Base-by-base conservation (phyloP, 208 protist genomes). In the Endotrypanum monterogeii region DNA sequence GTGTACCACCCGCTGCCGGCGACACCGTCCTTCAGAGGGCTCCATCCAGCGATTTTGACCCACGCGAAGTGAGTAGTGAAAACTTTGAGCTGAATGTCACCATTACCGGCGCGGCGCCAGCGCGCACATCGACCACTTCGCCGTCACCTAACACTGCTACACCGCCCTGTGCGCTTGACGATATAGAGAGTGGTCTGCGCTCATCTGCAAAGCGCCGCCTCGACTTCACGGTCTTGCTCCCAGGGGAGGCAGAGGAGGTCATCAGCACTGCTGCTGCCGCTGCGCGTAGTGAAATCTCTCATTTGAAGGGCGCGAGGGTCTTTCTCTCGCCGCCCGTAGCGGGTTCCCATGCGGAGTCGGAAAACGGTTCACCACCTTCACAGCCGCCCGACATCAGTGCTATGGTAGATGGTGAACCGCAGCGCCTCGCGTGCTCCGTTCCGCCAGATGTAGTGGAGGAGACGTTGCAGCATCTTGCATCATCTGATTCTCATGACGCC, bases 401-500 rank as follows among this genome's bases (percentile, higher is more conserved):
- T 1, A 11, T 86, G 20, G 86, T 87, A 20, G 80, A 90, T 50
- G 58, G 30, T 3, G 86, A 90, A 55, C 73, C 83, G 18, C 23
- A 56, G 57, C 76, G 79, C 20, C 65, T 83, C 44, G 48, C 16
- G 7, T 88, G 78, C 46, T 78, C 69, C 14, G 81, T 91, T 56
- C 86, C 86, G 16, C 70, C 63, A 25, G 23, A 57, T 18, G 55
- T 91, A 4, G 61, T 77, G 1, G 67, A 72, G 30, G 71, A 78
- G 41, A 58, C 78, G 35, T 65, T 95, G 41, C 82, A 72, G 9
- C 72, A 78, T 61, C 67, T 93, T 41, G 73, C 77, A n/a, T 71
- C 54, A 3, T 73, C 73, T 61, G 28, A 60, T 66, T 89, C 78
- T 0, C 91, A 96, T 73, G 81, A 82, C 14, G 83, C 85, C 30